phyloP scores from a whole-genome alignment of 106 monocot species.

The Allium fistulosum region DNA sequence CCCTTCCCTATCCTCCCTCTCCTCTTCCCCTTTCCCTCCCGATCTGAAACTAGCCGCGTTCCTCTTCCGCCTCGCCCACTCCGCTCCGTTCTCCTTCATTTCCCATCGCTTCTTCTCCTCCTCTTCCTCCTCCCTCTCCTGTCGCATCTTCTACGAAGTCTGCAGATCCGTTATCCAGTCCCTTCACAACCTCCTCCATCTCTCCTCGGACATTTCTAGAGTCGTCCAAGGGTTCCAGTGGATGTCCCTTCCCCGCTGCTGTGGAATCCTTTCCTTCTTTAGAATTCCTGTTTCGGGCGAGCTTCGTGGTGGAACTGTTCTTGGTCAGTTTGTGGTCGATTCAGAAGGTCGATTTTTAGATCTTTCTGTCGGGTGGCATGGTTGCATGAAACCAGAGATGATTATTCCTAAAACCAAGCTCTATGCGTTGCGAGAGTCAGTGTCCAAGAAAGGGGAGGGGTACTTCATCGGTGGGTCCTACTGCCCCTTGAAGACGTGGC shows the following conservation, averaged over 20 bases:
- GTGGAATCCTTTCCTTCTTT: slow-evolving; percentile 50
- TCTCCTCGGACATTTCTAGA: slow-evolving; percentile 26
- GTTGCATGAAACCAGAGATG: slow-evolving; percentile 38
- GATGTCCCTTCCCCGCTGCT: slow-evolving; percentile 55
- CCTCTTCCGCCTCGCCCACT: slow-evolving; percentile 47
- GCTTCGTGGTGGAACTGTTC: slow-evolving; percentile 11
- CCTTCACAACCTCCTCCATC: slow-evolving; percentile 47
- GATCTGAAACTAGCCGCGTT: slow-evolving; percentile 74
- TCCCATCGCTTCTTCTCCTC: slow-evolving; percentile 55
- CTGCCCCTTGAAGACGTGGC: slow-evolving; percentile 82
- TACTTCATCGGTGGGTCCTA: slow-evolving; percentile 60
- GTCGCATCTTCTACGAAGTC: slow-evolving; percentile 66
- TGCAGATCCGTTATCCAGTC: slow-evolving; percentile 34
- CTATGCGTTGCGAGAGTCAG: slow-evolving; percentile 7
- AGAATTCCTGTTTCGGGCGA: slow-evolving; percentile 23
- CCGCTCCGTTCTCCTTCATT: slow-evolving; percentile 68
- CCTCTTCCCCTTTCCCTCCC: slow-evolving; percentile 27
- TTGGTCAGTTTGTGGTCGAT: slow-evolving; percentile 68
- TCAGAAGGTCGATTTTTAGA: slow-evolving; percentile 74
- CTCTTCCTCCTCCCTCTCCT: slow-evolving; percentile 29
- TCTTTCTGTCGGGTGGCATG: slow-evolving; percentile 74
- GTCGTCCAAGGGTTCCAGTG: slow-evolving; percentile 39
- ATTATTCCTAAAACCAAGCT: slow-evolving; percentile 46
- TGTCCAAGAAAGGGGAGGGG: background rate
- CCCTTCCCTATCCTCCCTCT: slow-evolving; percentile 24